phyloP scores from a whole-genome alignment of 2,329 filamentous ascomycete species.

The Capronia americana region DNA sequence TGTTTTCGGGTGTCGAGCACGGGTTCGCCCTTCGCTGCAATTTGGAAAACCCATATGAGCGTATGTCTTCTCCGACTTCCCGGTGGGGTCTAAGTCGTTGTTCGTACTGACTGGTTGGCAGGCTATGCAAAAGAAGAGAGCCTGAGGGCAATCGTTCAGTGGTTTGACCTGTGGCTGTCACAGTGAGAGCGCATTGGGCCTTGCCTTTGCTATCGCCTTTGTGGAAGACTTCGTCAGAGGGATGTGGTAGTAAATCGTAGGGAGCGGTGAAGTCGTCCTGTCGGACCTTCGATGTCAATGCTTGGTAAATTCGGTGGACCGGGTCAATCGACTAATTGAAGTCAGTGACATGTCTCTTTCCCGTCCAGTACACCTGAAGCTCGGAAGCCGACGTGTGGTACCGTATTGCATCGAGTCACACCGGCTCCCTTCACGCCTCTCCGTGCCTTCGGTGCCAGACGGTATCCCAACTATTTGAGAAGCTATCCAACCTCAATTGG shows the following conservation, averaged over 20 bases:
- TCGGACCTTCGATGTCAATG: not conserved
- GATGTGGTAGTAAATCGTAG: not conserved
- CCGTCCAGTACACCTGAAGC: not conserved
- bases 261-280: not conserved
- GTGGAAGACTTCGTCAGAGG: not conserved
- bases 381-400: not conserved
- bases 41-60: slow-evolving; percentile 33
- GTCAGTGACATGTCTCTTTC: not conserved
- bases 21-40: slow-evolving; percentile 40
- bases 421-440: not conserved
- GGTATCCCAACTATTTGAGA: too few species aligned
- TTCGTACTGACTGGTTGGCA: slow-evolving; percentile 12
- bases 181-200: slow-evolving; percentile 1
- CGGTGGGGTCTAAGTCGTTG: not conserved
- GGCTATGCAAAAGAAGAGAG: slow-evolving; percentile 33
- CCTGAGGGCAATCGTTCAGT: slow-evolving; percentile 29
- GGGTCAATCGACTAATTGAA: not conserved
- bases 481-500: not conserved
- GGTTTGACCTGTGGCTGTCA: slow-evolving; percentile 32
- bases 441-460: not conserved
- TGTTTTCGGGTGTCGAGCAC: slow-evolving; percentile 40
- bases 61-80: slow-evolving; percentile 13
- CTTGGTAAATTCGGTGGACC: not conserved
- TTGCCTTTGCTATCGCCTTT: not conserved
- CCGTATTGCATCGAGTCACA: not conserved